Conservation (phyloP, 768 basidiomycete species). For the Auricularia cornea region DNA sequence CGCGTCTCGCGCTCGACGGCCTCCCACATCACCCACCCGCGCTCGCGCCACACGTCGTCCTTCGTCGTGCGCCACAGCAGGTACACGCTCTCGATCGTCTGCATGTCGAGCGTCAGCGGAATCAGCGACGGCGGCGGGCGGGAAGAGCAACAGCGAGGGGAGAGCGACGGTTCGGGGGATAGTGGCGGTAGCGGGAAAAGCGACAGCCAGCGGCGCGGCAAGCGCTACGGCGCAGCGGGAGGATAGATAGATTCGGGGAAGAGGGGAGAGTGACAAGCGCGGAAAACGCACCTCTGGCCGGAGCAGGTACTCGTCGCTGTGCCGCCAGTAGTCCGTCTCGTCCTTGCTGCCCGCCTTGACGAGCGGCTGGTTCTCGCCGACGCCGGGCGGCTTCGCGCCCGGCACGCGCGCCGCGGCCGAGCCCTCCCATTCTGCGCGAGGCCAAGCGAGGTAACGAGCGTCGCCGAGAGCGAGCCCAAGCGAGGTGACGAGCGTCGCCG, state of each 20-base stretch:
- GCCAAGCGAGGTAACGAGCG: neutral
- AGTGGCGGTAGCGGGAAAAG: no score
- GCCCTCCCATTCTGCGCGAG: neutral
- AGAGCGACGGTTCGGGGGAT: no score
- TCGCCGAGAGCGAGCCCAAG: neutral
- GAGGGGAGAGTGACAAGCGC: no score
- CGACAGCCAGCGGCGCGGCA: neutral
- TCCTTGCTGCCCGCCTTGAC: neutral
- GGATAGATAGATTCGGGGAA: no score
- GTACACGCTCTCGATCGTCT: conserved; percentile 13
- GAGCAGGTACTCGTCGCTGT: conserved; percentile 9
- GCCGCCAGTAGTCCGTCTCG: conserved; percentile 8
- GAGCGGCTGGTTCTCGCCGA: conserved; percentile 1
- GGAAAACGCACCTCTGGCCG: conserved; percentile 16
- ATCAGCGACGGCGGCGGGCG: neutral
- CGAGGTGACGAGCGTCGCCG: neutral
- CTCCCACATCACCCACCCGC: conserved; percentile 19
- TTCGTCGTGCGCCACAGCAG: conserved; percentile 7
- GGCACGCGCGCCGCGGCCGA: neutral
- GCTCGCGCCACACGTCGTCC: conserved; percentile 16
- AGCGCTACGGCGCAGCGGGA: no score
- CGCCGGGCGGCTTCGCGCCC: conserved; percentile 9
- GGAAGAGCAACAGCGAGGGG: neutral
- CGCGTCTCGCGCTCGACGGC: conserved; percentile 12
- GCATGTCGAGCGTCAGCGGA: neutral